Evolutionary conservation across 371 early-diverging fungal species (phyloP).

Genomic region (Apophysomyces trapeziformis): DNA sequence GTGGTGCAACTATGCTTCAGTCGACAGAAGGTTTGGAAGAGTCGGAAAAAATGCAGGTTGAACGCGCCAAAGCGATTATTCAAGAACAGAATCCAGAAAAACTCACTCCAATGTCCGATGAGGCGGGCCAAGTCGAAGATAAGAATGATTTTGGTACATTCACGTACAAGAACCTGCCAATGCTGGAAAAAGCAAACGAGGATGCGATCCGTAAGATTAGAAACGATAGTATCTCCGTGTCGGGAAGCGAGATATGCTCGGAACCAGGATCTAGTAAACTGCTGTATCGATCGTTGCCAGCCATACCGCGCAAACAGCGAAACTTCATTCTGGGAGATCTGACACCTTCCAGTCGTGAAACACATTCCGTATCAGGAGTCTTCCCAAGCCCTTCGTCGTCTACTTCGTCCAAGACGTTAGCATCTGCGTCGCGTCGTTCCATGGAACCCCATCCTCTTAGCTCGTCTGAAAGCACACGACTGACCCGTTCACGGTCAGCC

Average conservation of each 20-base stretch:
- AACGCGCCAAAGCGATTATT: conserved; percentile 46
- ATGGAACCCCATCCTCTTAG: conserved; percentile 21
- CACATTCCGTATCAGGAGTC: conserved; percentile 17
- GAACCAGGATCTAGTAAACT: neutral
- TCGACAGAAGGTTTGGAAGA: conserved; percentile 22
- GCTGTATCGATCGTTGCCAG: conserved; percentile 21
- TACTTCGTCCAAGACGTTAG: neutral
- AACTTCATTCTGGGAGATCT: conserved; percentile 23
- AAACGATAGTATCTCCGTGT: conserved; percentile 42
- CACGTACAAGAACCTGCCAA: conserved; percentile 87
- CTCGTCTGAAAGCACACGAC: neutral
- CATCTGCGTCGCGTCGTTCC: conserved; percentile 16
- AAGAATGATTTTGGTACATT: conserved; percentile 89
- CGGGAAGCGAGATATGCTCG: neutral
- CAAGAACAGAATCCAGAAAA: conserved; percentile 45
- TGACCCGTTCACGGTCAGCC: conserved; percentile 17
- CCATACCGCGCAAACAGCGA: conserved; percentile 23
- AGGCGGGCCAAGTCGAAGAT: conserved; percentile 14
- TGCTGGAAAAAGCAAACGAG: conserved; percentile 90
- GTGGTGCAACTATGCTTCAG: conserved; percentile 72
- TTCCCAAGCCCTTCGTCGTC: conserved; percentile 25
- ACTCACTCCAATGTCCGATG: conserved; percentile 6
- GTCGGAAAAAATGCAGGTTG: conserved; percentile 33
- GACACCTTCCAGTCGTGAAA: neutral
- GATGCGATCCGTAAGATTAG: conserved; percentile 75